Conservation (phyloP, 176 grass and related monocot species). For the Zizania latifolia region DNA sequence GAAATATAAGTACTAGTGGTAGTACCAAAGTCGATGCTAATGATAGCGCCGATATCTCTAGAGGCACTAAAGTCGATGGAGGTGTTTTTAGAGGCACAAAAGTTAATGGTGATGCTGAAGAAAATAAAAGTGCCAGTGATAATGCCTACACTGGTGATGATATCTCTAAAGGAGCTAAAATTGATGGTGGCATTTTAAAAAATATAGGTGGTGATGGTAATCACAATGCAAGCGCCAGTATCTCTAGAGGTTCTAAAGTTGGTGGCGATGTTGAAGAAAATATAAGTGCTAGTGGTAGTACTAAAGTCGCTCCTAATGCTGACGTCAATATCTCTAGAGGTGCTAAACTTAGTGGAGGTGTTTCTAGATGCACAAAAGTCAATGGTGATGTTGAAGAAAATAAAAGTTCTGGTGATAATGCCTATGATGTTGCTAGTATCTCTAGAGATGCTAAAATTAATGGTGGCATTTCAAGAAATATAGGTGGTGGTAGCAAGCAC, state of each 20-base stretch:
- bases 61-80: neutral
- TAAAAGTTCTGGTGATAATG: neutral
- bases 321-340: neutral
- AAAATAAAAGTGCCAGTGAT: no score
- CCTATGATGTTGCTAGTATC: neutral
- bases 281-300: neutral
- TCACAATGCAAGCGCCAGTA: no score
- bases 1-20: neutral
- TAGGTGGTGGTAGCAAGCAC: neutral
- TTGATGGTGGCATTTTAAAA: no score
- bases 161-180: neutral
- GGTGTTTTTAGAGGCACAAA: no score
- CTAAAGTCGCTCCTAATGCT: neutral
- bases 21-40: neutral
- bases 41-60: neutral
- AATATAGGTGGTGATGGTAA: no score
- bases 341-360: neutral
- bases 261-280: neutral
- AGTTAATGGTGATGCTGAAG: no score
- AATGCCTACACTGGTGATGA: neutral
- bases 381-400: neutral
- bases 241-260: neutral
- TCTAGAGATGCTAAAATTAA: neutral
- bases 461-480: neutral
- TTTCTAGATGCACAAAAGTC: neutral